phyloP scores from a whole-genome alignment of 2,329 filamentous ascomycete species.

The Colletotrichum sp. region DNA sequence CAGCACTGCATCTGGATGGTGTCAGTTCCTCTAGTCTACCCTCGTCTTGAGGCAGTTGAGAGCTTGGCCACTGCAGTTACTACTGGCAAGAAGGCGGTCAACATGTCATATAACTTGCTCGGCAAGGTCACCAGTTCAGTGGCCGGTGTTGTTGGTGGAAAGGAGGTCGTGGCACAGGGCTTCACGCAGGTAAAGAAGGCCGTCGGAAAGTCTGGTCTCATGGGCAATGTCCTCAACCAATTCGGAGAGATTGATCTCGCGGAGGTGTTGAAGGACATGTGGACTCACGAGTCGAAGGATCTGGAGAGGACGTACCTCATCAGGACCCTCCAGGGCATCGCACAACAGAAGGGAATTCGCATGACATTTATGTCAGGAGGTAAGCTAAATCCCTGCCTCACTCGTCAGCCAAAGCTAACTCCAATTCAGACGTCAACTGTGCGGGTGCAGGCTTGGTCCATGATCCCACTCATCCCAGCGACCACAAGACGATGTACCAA shows the following conservation, averaged over 20 bases:
- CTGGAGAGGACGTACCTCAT: constrained; percentile 96
- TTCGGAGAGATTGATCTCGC: constrained; percentile 96
- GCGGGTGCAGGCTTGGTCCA: constrained; percentile 93
- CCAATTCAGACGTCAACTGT: constrained; percentile 74
- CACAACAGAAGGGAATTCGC: constrained; percentile 91
- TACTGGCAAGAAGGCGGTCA: constrained; percentile 95
- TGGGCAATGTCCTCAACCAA: constrained; percentile 94
- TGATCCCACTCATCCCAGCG: constrained; percentile 86
- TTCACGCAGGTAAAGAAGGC: constrained; percentile 97
- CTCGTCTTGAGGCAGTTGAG: constrained; percentile 88
- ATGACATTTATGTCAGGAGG: constrained; percentile 97
- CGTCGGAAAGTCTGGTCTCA: constrained; percentile 91
- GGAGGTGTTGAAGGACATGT: constrained; percentile 94
- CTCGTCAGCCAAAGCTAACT: constrained; percentile 24
- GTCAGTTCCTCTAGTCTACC: constrained; percentile 89
- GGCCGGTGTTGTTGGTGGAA: constrained; percentile 93
- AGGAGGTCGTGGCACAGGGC: constrained; percentile 88
- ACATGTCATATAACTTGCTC: constrained; percentile 93
- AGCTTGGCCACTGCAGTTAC: constrained; percentile 89
- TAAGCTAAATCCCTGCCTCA: constrained; percentile 38
- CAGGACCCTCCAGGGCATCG: constrained; percentile 91
- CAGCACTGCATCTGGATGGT: constrained; percentile 98
- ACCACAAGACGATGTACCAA: constrained; percentile 99
- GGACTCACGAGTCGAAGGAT: constrained; percentile 98
- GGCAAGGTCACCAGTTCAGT: constrained; percentile 95